phyloP scores from a whole-genome alignment of 75 land plant species.

The Picea glauca region DNA sequence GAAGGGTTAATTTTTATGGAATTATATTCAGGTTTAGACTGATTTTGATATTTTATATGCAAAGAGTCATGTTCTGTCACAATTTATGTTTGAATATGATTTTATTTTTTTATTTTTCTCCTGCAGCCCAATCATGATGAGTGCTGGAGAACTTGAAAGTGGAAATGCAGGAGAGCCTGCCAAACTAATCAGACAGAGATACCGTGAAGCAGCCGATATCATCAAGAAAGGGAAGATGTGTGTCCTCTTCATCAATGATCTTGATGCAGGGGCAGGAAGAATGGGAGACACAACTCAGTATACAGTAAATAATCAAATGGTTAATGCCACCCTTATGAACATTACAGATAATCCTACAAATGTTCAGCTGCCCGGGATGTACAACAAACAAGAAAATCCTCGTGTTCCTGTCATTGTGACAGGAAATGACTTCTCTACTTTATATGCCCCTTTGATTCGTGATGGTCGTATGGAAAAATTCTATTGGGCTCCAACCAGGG shows the following conservation, averaged over 20 bases:
- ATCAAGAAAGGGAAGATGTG: constrained; percentile 97
- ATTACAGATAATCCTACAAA: constrained; percentile 92
- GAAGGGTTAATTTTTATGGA: too few species aligned
- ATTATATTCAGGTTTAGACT: not conserved
- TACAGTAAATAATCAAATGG: constrained; percentile 99
- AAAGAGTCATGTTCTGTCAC: not conserved
- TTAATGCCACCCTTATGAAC: constrained; percentile 97
- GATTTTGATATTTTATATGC: not conserved
- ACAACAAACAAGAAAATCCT: constrained; percentile 87
- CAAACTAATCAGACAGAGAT: constrained; percentile 84
- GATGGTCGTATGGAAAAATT: constrained; percentile 97
- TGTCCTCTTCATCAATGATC: constrained; percentile 90
- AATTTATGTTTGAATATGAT: not conserved
- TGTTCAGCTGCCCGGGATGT: constrained; percentile 89
- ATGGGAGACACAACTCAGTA: constrained; percentile 90
- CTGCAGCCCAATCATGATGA: constrained; percentile 83
- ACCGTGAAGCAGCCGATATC: constrained; percentile 90
- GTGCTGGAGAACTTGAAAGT: constrained; percentile 93
- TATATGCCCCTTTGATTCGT: constrained; percentile 90
- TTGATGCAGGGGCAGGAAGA: constrained; percentile 90
- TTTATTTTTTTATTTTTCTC: constrained; percentile 4
- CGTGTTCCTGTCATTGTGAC: constrained; percentile 90
- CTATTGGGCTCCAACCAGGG: constrained; percentile 93
- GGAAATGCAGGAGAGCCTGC: constrained; percentile 96
- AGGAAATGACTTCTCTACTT: constrained; percentile 91